phyloP scores from a whole-genome alignment of 768 basidiomycete species.

The Serendipita vermifera region DNA sequence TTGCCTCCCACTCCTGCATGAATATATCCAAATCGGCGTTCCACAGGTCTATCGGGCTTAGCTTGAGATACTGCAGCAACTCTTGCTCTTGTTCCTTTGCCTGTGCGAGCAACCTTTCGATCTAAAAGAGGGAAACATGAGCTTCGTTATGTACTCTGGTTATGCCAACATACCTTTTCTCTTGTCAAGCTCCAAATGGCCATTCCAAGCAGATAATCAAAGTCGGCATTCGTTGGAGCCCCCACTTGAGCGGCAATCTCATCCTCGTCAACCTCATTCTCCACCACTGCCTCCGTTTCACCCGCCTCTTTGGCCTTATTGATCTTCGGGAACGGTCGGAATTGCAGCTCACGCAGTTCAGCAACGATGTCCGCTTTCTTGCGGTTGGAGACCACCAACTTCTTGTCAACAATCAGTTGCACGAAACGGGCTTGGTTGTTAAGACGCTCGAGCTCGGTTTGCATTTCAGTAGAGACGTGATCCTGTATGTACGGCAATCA shows the following conservation, averaged over 20 bases:
- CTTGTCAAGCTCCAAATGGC: slow-evolving; percentile 87
- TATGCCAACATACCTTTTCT: slow-evolving; percentile 51
- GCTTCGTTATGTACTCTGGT: not conserved
- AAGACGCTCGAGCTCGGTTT: slow-evolving; percentile 66
- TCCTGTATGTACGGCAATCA: slow-evolving; percentile 41
- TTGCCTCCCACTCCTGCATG: slow-evolving; percentile 70
- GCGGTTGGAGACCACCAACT: slow-evolving; percentile 72
- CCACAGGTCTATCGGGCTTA: slow-evolving; percentile 77
- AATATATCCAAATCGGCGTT: slow-evolving; percentile 77
- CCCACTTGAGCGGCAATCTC: slow-evolving; percentile 35
- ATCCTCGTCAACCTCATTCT: slow-evolving; percentile 40
- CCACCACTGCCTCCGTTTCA: slow-evolving; percentile 46
- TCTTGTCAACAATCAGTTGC: slow-evolving; percentile 82
- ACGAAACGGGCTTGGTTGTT: slow-evolving; percentile 95
- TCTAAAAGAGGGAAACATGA: slow-evolving; percentile 32
- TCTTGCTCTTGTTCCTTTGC: slow-evolving; percentile 73
- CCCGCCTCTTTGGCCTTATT: slow-evolving; percentile 51
- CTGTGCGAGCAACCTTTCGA: slow-evolving; percentile 70
- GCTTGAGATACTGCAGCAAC: slow-evolving; percentile 60
- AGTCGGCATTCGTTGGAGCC: slow-evolving; percentile 41
- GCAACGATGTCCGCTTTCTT: slow-evolving; percentile 76
- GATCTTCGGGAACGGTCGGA: slow-evolving; percentile 84
- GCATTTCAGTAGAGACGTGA: slow-evolving; percentile 68
- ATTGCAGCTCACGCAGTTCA: slow-evolving; percentile 71
- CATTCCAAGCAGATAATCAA: slow-evolving; percentile 91